Conservation (phyloP, 768 basidiomycete genomes). For the Amylocystis lapponica region DNA sequence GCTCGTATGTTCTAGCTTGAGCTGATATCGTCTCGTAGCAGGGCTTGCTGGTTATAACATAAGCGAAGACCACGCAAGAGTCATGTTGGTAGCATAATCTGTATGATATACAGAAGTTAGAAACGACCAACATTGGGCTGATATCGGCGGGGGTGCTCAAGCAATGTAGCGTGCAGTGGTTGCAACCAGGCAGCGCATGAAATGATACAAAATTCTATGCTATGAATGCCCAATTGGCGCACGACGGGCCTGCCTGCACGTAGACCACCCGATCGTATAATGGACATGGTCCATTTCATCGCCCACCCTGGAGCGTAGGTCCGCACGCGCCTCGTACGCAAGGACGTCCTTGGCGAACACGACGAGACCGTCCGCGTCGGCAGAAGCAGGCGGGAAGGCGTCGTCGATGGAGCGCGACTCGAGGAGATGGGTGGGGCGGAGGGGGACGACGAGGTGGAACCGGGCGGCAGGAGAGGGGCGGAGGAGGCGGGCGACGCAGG, state of each 20-base stretch:
- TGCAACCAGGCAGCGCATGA: background rate
- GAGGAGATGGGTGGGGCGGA: slow-evolving; percentile 54
- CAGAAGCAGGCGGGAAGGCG: slow-evolving; percentile 36
- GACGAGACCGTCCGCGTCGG: slow-evolving; percentile 43
- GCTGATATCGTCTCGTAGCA: background rate
- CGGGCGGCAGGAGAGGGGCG: slow-evolving; percentile 11
- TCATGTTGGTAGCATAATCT: background rate
- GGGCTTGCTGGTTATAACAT: background rate
- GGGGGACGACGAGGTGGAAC: slow-evolving; percentile 77
- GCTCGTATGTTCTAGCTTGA: too few species aligned
- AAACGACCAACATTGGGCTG: background rate
- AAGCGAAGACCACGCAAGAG: background rate
- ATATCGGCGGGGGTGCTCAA: background rate
- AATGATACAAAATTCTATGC: background rate
- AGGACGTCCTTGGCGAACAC: slow-evolving; percentile 52
- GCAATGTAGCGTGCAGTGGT: background rate
- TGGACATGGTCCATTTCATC: slow-evolving; percentile 62
- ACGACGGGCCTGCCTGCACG: background rate
- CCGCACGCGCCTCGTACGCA: slow-evolving; percentile 41
- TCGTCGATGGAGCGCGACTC: slow-evolving; percentile 58
- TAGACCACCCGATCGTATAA: slow-evolving; percentile 71
- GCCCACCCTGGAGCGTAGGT: slow-evolving; percentile 20
- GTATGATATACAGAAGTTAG: background rate
- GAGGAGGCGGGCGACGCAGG: slow-evolving; percentile 35
- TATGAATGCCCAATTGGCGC: background rate